Evolutionary conservation across 148 eudicot species (phyloP).

Genomic region (Rhododendron vialii): DNA sequence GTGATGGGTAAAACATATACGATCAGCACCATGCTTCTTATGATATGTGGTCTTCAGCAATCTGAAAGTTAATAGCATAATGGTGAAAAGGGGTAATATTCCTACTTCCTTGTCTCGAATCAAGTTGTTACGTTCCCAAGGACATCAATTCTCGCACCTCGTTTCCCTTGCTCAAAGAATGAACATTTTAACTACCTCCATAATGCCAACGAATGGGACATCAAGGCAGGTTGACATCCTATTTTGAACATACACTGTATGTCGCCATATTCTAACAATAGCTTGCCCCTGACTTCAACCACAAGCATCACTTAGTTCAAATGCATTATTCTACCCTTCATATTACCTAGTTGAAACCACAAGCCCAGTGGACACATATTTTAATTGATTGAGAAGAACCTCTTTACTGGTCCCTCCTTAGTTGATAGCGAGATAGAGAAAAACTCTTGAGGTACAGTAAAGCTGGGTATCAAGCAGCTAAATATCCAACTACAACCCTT

Average conservation of each 20-base stretch:
- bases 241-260: background rate
- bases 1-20: conserved; percentile 96
- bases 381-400: background rate
- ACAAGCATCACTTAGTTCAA: background rate
- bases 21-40: conserved; percentile 92
- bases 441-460: background rate
- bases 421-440: background rate
- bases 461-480: background rate
- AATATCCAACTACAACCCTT: background rate
- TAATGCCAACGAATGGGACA: background rate
- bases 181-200: background rate
- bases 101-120: background rate
- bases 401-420: background rate
- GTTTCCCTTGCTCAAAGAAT: background rate
- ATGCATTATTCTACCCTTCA: background rate
- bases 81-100: background rate
- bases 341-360: background rate
- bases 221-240: background rate
- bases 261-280: background rate
- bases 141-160: background rate
- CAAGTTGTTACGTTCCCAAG: background rate
- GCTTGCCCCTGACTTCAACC: background rate
- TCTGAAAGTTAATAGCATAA: conserved; percentile 36
- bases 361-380: background rate
- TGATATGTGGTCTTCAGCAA: conserved; percentile 93